These are phyloP conservation scores for Talaromyces trachyspermus DNA, from an alignment of 495 filamentous ascomycete species.

Conservation along the genomic window DNA sequence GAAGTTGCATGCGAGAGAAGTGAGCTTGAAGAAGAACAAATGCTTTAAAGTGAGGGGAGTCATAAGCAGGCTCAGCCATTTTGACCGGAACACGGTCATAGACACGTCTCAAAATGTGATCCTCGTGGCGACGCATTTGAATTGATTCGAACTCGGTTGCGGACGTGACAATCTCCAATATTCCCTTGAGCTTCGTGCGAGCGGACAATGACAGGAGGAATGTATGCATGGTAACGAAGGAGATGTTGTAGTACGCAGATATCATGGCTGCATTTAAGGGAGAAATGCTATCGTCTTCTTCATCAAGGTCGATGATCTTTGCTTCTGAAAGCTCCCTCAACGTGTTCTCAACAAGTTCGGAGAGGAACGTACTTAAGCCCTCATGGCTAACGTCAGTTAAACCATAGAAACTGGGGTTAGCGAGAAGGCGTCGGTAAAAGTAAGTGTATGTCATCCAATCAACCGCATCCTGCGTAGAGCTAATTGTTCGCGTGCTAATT, in stretches of 20 bases:
- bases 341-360: slow-evolving; percentile 89
- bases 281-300: slow-evolving; percentile 86
- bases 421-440: slow-evolving; percentile 94
- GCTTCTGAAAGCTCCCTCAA: slow-evolving; percentile 86
- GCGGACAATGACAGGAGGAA: slow-evolving; percentile 90
- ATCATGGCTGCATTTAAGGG: slow-evolving; percentile 96
- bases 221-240: slow-evolving; percentile 98
- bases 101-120: slow-evolving; percentile 77
- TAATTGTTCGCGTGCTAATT: slow-evolving; percentile 86
- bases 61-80: slow-evolving; percentile 75
- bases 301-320: slow-evolving; percentile 93
- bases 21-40: slow-evolving; percentile 95
- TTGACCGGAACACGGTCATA: slow-evolving; percentile 95
- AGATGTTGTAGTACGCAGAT: slow-evolving; percentile 98
- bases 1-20: slow-evolving; percentile 93
- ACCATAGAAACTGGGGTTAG: slow-evolving; percentile 95
- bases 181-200: slow-evolving; percentile 88
- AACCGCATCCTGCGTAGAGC: slow-evolving; percentile 93
- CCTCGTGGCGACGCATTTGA: slow-evolving; percentile 91
- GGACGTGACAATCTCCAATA: slow-evolving; percentile 94
- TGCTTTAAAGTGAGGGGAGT: slow-evolving; percentile 96
- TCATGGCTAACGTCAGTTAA: slow-evolving; percentile 85
- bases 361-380: slow-evolving; percentile 87
- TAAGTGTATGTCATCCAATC: slow-evolving; percentile 98
- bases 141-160: slow-evolving; percentile 94